Base-by-base conservation (phyloP, 1,139 yeast species). In the Geotrichum siamense region DNA sequence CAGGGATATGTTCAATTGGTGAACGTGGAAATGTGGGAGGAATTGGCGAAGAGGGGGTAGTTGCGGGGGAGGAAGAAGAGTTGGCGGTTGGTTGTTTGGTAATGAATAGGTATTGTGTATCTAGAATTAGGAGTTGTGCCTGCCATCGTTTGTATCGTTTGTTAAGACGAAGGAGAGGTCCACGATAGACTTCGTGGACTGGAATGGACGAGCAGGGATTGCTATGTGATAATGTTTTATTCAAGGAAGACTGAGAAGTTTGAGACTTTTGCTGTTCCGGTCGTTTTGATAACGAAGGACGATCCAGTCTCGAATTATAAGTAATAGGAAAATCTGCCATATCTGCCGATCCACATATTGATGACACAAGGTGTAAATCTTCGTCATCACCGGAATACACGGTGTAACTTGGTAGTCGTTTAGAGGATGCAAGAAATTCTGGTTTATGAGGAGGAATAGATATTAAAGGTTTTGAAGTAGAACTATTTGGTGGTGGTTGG, bases 101-200 rank as follows among this genome's bases (percentile, higher is more conserved):
- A 48, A 75, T 64, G 36, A 64, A 58, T 27, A 75, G 48, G 16
- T 63, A 59, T 34, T 59, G 60, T 50, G 67, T 71, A 5, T 78
- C 73, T 15, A 75, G 55, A 0, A 71, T 63, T 9, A 72, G 58
- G 54, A 69, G 70, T 48, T 67, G 64, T 44, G 59, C 59, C 38
- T 64, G 68, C 79, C 79, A 75, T 50, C 74, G 75, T 50, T 67
- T 71, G 55, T 70, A 70, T 8, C 69, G 56, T 41, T 68, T 70
- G 42, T 65, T 63, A 16, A 73, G 60, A 3, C 75, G 58, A 29
- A 65, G 53, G 15, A 75, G 52, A 4, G 34, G 16, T 30, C 34
- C 34, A 5, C 34, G 20, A 16, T 30, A 17, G 5, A 30, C 9
- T 12, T 30, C 34, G 16, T 30, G 34, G 5, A 5, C 34, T 16